phyloP scores from a whole-genome alignment of 2,329 filamentous ascomycete genomes.

The Trichoderma sp. region DNA sequence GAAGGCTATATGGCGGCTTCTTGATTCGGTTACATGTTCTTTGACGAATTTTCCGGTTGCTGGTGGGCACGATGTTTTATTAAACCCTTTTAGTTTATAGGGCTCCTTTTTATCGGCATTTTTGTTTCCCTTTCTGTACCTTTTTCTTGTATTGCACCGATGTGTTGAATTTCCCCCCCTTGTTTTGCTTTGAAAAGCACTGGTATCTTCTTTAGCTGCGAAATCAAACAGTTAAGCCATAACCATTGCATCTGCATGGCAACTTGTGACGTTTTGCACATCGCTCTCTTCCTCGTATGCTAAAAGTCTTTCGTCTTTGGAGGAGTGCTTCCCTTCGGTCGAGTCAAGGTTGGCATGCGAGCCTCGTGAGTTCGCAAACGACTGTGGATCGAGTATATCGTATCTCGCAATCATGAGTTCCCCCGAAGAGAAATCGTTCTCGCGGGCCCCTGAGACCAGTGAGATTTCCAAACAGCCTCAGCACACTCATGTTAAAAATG shows the following conservation, averaged over 20 bases:
- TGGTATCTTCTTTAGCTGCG: not conserved
- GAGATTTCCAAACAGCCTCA: not conserved
- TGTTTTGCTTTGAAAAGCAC: not conserved
- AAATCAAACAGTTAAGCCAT: not conserved
- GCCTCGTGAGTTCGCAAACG: not conserved
- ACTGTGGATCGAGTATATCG: not conserved
- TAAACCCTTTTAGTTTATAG: not conserved
- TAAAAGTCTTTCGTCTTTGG: not conserved
- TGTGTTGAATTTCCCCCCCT: not conserved
- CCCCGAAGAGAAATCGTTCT: not conserved
- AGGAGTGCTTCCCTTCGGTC: not conserved
- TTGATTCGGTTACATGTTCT: conserved; percentile 10
- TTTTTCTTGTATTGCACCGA: not conserved
- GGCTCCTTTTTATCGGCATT: not conserved
- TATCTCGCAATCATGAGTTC: not conserved
- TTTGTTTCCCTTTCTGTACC: not conserved
- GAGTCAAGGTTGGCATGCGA: not conserved
- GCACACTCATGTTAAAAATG: not conserved
- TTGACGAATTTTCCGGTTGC: not conserved
- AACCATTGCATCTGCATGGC: not conserved
- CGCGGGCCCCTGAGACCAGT: not conserved
- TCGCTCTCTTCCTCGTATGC: not conserved
- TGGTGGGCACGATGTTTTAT: not conserved
- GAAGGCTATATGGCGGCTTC: conserved; percentile 21
- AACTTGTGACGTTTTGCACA: conserved; percentile 6